Base-by-base conservation (phyloP, 176 grass and related monocot species). In the Lolium rigidum region DNA sequence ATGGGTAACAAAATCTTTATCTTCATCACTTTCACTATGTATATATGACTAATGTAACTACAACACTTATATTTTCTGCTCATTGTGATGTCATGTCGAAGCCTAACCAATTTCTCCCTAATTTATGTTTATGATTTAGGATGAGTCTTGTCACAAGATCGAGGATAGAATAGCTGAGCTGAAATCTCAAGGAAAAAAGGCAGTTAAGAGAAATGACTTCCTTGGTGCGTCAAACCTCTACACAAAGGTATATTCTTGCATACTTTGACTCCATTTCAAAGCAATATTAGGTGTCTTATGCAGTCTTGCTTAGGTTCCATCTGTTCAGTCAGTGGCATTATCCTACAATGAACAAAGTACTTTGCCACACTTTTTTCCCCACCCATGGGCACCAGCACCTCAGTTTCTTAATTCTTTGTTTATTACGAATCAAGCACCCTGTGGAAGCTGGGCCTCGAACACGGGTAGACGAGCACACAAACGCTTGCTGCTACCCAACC, bases 151-250 rank as follows among this genome's bases (percentile, higher is more conserved):
- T 76, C 18, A 35, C 24, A 54, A 35, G 8, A 69, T 75, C 7
- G n/a, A 2, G 2, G 17, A 77, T 37, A 58, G 39, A 59, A 70
- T 77, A 41, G 24, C 86, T 9, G 13, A 83, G 72, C 69, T 88
- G 14, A 88, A 88, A 88, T 81, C 61, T 37, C 46, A 52, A 13
- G 79, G 17, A 68, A 65, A 68, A 68, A 51, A 68, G 20, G 16
- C 16, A 15, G 16, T 81, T 9, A 52, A 68, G 17, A 81, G 62
- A 15, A 81, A 81, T 6, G 62, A 68, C 47, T 81, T 68, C 62
- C 46, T 81, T 81, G 62, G 25, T 9, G 79, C 79, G 0, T 51
- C 46, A 68, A 68, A 81, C 17, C 46, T 81, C 44, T 81, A 81
- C 62, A 37, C 62, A 37, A 66, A 81, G 62, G 79, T 81, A 68